A percentile compares a stretch with the other conserved stretches of the same genome.
phyloP scores from a whole-genome alignment of 305 asterid genomes.

The Vinca major region DNA sequence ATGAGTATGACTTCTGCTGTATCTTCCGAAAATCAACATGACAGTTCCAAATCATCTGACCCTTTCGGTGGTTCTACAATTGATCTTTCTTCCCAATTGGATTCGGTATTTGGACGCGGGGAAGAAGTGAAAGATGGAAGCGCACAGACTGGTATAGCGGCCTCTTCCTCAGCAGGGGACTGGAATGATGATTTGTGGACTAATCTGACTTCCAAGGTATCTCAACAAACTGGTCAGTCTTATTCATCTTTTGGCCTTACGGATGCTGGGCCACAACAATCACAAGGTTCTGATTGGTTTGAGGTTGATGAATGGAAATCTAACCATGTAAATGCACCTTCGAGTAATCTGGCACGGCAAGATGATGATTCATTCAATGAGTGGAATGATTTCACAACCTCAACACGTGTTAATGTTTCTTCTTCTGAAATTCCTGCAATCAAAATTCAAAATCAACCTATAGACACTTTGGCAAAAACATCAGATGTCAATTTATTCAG shows the following conservation, averaged over 20 bases:
- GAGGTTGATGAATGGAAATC: conserved; percentile 40
- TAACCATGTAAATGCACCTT: conserved; percentile 22
- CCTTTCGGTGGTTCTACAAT: conserved; percentile 12
- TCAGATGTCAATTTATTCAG: conserved; percentile 33
- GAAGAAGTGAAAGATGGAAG: conserved; percentile 28
- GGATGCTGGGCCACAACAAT: conserved; percentile 21
- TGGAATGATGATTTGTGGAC: conserved; percentile 46
- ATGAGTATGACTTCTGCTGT: conserved; percentile 19
- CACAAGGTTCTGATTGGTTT: conserved; percentile 41
- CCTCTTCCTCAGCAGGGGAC: conserved; percentile 33
- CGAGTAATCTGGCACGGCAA: conserved; percentile 17
- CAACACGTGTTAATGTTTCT: conserved; percentile 26
- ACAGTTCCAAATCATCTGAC: conserved; percentile 20
- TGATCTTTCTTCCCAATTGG: conserved; percentile 27
- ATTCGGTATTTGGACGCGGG: conserved; percentile 45
- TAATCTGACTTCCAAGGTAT: conserved; percentile 27
- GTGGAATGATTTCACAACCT: conserved; percentile 63
- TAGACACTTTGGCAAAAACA: conserved; percentile 23
- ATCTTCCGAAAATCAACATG: neutral
- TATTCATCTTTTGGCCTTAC: conserved; percentile 25
- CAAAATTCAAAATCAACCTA: conserved; percentile 24
- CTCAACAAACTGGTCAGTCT: conserved; percentile 25
- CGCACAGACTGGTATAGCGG: conserved; percentile 24
- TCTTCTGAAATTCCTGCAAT: conserved; percentile 22
- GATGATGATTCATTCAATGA: conserved; percentile 38